Conservation (phyloP, 148 eudicot genomes). For the Amaranthus hypochondriacus region DNA sequence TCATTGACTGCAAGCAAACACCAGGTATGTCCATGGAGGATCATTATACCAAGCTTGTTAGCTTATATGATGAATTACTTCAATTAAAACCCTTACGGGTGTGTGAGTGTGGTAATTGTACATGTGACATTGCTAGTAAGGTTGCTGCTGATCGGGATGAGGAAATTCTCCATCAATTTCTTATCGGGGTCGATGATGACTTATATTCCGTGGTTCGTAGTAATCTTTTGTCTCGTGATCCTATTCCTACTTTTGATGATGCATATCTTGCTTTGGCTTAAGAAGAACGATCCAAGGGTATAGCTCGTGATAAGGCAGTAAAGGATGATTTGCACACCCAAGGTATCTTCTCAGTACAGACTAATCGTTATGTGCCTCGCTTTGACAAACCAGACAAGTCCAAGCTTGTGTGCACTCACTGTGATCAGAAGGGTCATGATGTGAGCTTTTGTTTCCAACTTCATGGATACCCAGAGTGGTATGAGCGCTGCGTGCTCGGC, state of each 20-base stretch:
- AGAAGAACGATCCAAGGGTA: neutral
- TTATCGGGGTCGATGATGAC: neutral
- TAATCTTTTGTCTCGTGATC: neutral
- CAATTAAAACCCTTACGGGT: too few species aligned
- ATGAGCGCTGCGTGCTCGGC: neutral
- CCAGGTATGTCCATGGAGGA: too few species aligned
- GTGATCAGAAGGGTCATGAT: neutral
- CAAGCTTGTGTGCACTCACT: neutral
- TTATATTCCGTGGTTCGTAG: neutral
- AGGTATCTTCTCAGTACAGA: neutral
- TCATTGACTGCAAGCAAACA: too few species aligned
- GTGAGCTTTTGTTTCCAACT: neutral
- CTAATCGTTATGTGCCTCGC: neutral
- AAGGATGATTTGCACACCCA: neutral
- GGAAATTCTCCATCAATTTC: neutral
- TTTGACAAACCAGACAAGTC: neutral
- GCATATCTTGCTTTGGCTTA: neutral
- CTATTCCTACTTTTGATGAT: neutral
- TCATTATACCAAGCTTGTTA: too few species aligned
- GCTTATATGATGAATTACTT: too few species aligned
- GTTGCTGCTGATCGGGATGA: neutral
- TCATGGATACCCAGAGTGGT: neutral
- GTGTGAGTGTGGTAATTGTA: neutral
- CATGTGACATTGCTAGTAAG: neutral
- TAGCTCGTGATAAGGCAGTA: neutral